These are phyloP conservation scores for Hyaloscypha hepaticicola DNA, from an alignment of 495 filamentous ascomycete genomes.

Conservation along the genomic window DNA sequence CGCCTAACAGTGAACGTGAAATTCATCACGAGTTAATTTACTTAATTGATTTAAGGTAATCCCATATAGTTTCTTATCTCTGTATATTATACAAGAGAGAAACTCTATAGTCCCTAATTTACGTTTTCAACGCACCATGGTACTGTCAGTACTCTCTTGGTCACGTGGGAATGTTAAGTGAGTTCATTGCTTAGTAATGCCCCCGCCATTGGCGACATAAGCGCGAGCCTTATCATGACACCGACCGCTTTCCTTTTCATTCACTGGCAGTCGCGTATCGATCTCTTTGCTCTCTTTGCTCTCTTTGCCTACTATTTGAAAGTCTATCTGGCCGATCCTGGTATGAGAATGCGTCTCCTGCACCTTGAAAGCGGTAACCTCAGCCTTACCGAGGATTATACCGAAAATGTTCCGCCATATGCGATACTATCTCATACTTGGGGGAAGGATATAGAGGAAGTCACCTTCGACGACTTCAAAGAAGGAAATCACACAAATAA, in stretches of 20 bases:
- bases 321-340: not conserved
- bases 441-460: conserved; percentile 30
- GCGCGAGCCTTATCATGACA: conserved; percentile 6
- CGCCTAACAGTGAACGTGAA: no score
- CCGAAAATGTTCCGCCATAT: conserved; percentile 23
- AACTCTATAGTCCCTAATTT: not conserved
- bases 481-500: conserved; percentile 1
- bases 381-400: conserved; percentile 17
- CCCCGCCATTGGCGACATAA: conserved; percentile 2
- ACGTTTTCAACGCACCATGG: not conserved
- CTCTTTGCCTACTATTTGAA: conserved; percentile 6
- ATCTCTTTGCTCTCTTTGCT: not conserved
- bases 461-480: conserved; percentile 31
- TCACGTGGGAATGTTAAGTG: conserved; percentile 11
- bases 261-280: conserved; percentile 5
- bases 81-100: not conserved
- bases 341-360: conserved; percentile 15
- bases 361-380: conserved; percentile 10
- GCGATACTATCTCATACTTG: conserved; percentile 36
- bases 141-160: not conserved
- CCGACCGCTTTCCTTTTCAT: conserved; percentile 5
- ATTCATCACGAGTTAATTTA: not conserved
- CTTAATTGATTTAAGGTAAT: not conserved
- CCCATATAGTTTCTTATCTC: not conserved
- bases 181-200: conserved; percentile 12